A percentile compares a stretch with the other conserved stretches of the same genome.
These are phyloP conservation scores for Calocera cornea DNA, from an alignment of 768 basidiomycete genomes.

Conservation along the genomic window DNA sequence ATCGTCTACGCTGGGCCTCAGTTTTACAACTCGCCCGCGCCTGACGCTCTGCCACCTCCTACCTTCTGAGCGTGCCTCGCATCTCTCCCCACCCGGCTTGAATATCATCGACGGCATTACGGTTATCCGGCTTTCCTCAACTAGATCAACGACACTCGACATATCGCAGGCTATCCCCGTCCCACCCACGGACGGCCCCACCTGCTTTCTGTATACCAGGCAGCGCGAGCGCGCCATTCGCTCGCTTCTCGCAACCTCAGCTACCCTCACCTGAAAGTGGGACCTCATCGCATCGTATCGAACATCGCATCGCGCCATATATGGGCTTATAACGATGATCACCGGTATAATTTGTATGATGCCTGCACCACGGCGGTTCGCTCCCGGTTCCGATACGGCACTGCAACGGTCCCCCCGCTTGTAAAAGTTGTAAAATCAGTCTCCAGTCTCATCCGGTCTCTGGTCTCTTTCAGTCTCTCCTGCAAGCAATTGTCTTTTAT, in stretches of 20 bases:
- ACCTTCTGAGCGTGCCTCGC: not conserved
- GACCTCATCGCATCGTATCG: not conserved
- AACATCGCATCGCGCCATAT: not conserved
- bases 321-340: not conserved
- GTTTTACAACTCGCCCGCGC: not conserved
- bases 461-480: not conserved
- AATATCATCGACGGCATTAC: not conserved
- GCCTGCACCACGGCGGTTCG: not conserved
- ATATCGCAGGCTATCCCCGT: conserved; percentile 3
- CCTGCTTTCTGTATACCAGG: conserved; percentile 1
- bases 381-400: not conserved
- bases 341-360: not conserved
- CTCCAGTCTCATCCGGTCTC: conserved; percentile 1
- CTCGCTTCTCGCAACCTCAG: not conserved
- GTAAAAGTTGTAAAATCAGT: conserved; percentile 6
- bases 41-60: not conserved
- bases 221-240: not conserved
- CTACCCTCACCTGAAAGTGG: not conserved
- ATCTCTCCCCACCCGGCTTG: not conserved
- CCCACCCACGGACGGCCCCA: conserved; percentile 1
- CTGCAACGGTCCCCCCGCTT: not conserved
- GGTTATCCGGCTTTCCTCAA: not conserved
- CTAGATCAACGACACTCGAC: not conserved
- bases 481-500: conserved; percentile 2
- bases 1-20: not conserved